phyloP scores from a whole-genome alignment of 495 filamentous ascomycete species.

The Podospora australis region DNA sequence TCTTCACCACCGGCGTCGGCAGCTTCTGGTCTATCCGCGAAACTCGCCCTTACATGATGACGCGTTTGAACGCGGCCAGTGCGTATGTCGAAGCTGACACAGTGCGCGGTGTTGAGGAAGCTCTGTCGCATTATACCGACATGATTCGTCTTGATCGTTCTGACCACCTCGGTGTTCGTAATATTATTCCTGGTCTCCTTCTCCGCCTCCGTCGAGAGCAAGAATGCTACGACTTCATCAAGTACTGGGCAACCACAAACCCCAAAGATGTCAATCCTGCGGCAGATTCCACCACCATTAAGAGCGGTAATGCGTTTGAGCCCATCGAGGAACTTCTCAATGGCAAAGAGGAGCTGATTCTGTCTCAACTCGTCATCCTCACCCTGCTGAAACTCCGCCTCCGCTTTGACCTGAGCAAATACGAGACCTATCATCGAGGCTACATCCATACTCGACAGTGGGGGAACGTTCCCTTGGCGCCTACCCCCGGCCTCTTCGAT shows the following conservation, averaged over 20 bases:
- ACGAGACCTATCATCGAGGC: conserved; percentile 10
- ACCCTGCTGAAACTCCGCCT: conserved; percentile 36
- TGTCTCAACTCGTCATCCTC: conserved; percentile 25
- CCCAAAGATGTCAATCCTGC: conserved; percentile 31
- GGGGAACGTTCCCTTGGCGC: too few relatives aligned
- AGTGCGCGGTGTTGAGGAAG: conserved; percentile 22
- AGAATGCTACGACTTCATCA: conserved; percentile 49
- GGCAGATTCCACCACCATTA: conserved; percentile 29
- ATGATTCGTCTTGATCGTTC: conserved; percentile 35
- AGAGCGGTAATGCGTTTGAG: conserved; percentile 34
- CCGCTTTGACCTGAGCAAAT: conserved; percentile 28
- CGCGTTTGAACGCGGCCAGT: conserved; percentile 25
- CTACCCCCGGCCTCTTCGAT: too few relatives aligned
- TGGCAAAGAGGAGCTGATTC: conserved; percentile 6
- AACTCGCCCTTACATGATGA: conserved; percentile 40
- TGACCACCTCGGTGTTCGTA: conserved; percentile 40
- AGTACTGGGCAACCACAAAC: conserved; percentile 33
- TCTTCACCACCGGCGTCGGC: conserved; percentile 4
- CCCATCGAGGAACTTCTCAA: conserved; percentile 20
- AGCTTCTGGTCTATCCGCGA: neutral
- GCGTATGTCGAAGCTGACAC: conserved; percentile 28
- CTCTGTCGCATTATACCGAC: conserved; percentile 32
- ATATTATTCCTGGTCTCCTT: conserved; percentile 33
- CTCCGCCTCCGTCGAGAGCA: conserved; percentile 45
- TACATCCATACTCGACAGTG: neutral